Evolutionary conservation across 768 basidiomycete genomes (phyloP).

Genomic region (Lactarius sp.): DNA sequence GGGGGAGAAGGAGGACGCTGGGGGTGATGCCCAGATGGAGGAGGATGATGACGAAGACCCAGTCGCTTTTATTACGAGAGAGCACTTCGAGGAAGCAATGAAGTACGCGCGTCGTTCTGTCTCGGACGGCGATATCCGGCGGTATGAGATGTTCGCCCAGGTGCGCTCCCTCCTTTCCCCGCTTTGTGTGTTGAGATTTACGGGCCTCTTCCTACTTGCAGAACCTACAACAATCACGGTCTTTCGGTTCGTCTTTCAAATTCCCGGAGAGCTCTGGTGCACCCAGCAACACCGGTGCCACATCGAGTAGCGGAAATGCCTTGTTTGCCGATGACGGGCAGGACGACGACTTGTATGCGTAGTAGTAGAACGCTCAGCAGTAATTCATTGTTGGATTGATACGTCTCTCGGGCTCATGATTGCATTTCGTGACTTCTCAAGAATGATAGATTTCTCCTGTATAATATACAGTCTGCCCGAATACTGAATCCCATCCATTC

Average conservation of each 20-base stretch:
- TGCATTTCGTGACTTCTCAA: conserved; percentile 14
- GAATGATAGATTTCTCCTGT: conserved; percentile 19
- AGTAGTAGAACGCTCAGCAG: conserved; percentile 31
- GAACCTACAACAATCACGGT: conserved; percentile 88
- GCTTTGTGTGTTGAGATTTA: not conserved
- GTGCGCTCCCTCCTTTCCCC: conserved; percentile 35
- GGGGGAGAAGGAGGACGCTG: conserved; percentile 74
- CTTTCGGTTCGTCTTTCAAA: conserved; percentile 94
- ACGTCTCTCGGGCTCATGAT: not conserved
- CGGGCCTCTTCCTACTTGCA: conserved; percentile 30
- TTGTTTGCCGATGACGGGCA: conserved; percentile 81
- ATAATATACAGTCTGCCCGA: not conserved
- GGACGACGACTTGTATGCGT: conserved; percentile 93
- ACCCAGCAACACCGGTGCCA: conserved; percentile 14
- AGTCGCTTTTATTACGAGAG: conserved; percentile 84
- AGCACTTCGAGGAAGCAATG: conserved; percentile 99
- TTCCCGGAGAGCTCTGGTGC: conserved; percentile 71
- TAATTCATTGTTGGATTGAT: conserved; percentile 7
- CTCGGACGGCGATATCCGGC: conserved; percentile 91
- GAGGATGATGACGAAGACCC: conserved; percentile 78
- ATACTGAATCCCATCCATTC: not conserved
- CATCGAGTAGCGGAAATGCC: conserved; percentile 52
- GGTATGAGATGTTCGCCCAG: conserved; percentile 98
- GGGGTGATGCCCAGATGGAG: conserved; percentile 61
- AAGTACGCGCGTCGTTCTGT: conserved; percentile 95